A percentile compares a stretch with the other conserved stretches of the same genome.
phyloP scores from a whole-genome alignment of 441 rosid species.

The Aquilaria agallochum region DNA sequence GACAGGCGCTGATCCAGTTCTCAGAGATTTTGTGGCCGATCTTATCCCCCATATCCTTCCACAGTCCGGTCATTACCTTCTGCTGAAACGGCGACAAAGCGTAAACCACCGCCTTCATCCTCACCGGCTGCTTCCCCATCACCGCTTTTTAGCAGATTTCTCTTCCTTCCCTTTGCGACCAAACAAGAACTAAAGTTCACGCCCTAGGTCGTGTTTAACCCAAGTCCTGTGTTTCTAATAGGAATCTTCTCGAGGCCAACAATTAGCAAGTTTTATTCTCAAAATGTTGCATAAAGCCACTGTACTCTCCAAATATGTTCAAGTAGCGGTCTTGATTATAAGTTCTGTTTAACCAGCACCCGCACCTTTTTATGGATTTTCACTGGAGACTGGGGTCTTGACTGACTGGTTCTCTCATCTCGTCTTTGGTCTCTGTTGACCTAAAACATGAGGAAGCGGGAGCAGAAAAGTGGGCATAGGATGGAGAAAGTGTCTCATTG shows the following conservation, averaged over 20 bases:
- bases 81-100: constrained; percentile 96
- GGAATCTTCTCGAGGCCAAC: not conserved
- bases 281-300: too few relatives aligned
- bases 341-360: not conserved
- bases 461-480: too few relatives aligned
- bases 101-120: constrained; percentile 91
- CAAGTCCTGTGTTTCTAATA: not conserved
- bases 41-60: constrained; percentile 79
- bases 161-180: not conserved
- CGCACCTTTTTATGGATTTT: not conserved
- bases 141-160: not conserved
- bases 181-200: not conserved
- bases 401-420: too few relatives aligned
- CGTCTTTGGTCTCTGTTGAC: too few relatives aligned
- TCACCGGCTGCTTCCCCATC: constrained; percentile 93
- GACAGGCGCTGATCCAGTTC: constrained; percentile 86
- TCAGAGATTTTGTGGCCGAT: constrained; percentile 90
- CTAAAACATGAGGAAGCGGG: too few relatives aligned
- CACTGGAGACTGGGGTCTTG: too few relatives aligned
- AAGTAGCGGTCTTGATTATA: not conserved
- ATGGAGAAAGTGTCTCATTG: too few relatives aligned
- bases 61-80: constrained; percentile 79
- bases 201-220: not conserved
- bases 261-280: too few relatives aligned
- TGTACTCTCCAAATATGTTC: not conserved